Base-by-base conservation (phyloP, 2,329 filamentous ascomycete genomes). In the Ophiostoma ulmi region DNA sequence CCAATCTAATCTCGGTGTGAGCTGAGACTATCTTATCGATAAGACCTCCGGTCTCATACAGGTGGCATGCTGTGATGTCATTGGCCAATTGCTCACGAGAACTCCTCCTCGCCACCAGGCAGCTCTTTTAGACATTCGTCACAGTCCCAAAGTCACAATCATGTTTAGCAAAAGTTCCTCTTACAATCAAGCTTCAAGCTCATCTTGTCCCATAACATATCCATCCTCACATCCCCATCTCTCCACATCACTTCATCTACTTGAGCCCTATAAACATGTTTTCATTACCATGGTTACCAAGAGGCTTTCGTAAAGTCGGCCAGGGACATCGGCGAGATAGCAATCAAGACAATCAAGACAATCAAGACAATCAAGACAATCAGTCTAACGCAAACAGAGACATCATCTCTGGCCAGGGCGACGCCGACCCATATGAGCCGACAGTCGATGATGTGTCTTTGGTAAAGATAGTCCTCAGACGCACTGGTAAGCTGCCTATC, bases 361-460 rank as follows among this genome's bases (percentile, higher is more conserved):
- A 26, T 8, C 8, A 26, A 26, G 26, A 26, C n/a, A 22, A 26
- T 10, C 6, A 58, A 3, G 52, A 31, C 7, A 13, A 26, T 8
- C 8, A 26, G 17, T 48, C 44, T 48, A 20, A 48, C 44, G 5
- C 35, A 20, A 14, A 64, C 13, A 35, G 17, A 10, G 58, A 17
- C 63, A 31, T 22, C 38, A 35, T 13, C 13, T 17, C 48, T 14
- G 38, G 41, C n/a, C 36, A 58, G 38, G 11, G 35, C 20, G 31
- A 20, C 20, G 44, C 13, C 63, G 38, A 22, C 20, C 20, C 36
- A 11, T 70, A 68, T 71, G 73, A 79, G 17, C 83, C 85, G 0
- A 79, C 77, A 0, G 76, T 82, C 4, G 76, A 80, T 58, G 86
- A 90, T 75, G 82, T 88, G 1, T 73, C 82, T 2, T 76, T 83